Conservation (phyloP, 1,139 yeast species). For the Candida albicans region DNA sequence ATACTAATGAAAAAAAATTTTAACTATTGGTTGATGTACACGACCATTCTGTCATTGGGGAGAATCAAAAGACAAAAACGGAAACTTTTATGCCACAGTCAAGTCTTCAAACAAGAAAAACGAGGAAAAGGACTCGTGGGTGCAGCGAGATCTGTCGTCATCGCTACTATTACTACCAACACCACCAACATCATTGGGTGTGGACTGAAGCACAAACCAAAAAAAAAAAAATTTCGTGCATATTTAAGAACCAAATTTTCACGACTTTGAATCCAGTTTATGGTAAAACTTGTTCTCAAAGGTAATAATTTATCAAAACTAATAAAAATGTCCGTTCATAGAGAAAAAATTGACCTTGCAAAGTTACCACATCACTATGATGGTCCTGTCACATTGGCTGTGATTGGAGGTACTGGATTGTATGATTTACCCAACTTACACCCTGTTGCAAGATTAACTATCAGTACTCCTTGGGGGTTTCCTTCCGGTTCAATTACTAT, state of each 20-base stretch:
- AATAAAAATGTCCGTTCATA: conserved; percentile 37
- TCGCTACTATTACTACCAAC: too few relatives aligned
- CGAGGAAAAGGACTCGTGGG: too few relatives aligned
- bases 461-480: conserved; percentile 95
- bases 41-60: too few relatives aligned
- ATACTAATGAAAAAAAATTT: too few relatives aligned
- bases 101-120: too few relatives aligned
- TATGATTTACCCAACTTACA: conserved; percentile 79
- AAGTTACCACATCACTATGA: conserved; percentile 42
- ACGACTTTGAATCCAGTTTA: neutral
- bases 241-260: neutral
- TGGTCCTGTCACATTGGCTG: conserved; percentile 65
- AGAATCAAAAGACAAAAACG: too few relatives aligned
- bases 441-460: conserved; percentile 79
- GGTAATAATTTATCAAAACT: neutral
- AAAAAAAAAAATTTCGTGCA: neutral
- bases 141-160: too few relatives aligned
- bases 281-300: conserved; percentile 6
- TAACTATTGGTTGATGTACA: too few relatives aligned
- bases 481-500: conserved; percentile 95
- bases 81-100: too few relatives aligned
- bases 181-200: too few relatives aligned
- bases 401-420: conserved; percentile 98
- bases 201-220: too few relatives aligned
- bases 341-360: conserved; percentile 28